Percentiles rank a stretch among this genome's conserved stretches.
These are phyloP conservation scores for Omphalotus olearius DNA, from an alignment of 1,284 basidiomycete species.

Conservation along the genomic window DNA sequence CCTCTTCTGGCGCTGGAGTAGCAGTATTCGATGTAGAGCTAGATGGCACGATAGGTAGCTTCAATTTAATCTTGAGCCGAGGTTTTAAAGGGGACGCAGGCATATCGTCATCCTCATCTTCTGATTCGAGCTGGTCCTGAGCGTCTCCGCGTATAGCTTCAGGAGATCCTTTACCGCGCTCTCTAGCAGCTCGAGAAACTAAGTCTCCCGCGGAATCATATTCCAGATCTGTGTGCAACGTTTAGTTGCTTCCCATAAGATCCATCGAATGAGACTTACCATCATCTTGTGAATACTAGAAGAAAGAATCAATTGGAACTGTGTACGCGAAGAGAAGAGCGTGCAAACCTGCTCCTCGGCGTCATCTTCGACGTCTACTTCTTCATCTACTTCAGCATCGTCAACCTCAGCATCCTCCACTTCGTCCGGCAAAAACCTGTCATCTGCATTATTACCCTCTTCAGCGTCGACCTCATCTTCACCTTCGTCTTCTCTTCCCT, in stretches of 20 bases:
- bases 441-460: conserved; percentile 19
- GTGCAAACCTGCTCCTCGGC: conserved; percentile 8
- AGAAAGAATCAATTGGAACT: background rate
- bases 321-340: background rate
- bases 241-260: background rate
- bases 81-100: conserved; percentile 28
- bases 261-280: background rate
- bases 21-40: conserved; percentile 36
- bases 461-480: conserved; percentile 10
- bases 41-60: conserved; percentile 42
- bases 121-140: conserved; percentile 24
- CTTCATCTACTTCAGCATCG: conserved; percentile 29
- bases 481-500: conserved; percentile 3
- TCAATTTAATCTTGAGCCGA: conserved; percentile 62
- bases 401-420: conserved; percentile 21
- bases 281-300: conserved; percentile 3
- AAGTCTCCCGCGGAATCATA: background rate
- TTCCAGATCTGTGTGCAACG: background rate
- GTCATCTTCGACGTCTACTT: conserved; percentile 20
- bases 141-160: background rate
- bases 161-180: too few species aligned
- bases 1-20: conserved; percentile 31
- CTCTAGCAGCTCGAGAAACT: too few species aligned
- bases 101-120: conserved; percentile 32
- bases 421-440: conserved; percentile 27